Base-by-base conservation (phyloP, 1,284 basidiomycete species). In the Tetrapyrgos nigripes region DNA sequence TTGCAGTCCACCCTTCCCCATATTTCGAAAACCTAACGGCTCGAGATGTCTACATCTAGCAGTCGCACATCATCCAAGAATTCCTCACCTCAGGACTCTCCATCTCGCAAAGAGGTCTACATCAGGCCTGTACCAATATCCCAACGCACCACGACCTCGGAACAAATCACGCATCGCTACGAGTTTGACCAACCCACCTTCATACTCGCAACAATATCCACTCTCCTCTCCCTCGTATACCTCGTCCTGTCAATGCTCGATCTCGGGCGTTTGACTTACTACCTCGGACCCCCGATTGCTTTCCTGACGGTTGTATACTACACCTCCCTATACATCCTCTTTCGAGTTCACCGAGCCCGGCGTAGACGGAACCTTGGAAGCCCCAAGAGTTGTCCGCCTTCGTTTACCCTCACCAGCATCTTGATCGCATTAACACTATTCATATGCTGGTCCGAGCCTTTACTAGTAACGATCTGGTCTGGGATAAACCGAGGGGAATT, bases 161-260 rank as follows among this genome's bases (percentile, higher is more conserved):
- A 40, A 40, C 37, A 40, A 8, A 19, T 49, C 47, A 49, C 26
- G 17, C 23, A 19, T 8, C 47, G 47, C 10, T 49, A 24, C 29
- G n/a, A 23, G 10, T 49, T 49, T 13, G n/a, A 11, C 47, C 47
- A 49, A 49, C 47, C 47, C 23, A 24, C 47, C 23, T 31, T 49
- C 23, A 49, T 49, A 8, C 6, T 40, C 5, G 13, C 37, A 8
- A 40, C 17, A 9, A 8, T 40, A 9, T 40, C 37, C 37, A 5
- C 17, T 17, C 17, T 40, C 37, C 6, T 40, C 37, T 9, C 37
- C 37, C 37, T 40, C 17, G 37, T n/a, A 11, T 40, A 40, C 28
- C 40, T 55, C 45, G 19, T 55, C 24, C 27, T 55, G 6, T 55
- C 53, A 2, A 48, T 55, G 44, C 53, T 55, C 19, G 53, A 55